Conservation (phyloP, 345 rosid genomes). For the Zanthoxylum bungeanum region DNA sequence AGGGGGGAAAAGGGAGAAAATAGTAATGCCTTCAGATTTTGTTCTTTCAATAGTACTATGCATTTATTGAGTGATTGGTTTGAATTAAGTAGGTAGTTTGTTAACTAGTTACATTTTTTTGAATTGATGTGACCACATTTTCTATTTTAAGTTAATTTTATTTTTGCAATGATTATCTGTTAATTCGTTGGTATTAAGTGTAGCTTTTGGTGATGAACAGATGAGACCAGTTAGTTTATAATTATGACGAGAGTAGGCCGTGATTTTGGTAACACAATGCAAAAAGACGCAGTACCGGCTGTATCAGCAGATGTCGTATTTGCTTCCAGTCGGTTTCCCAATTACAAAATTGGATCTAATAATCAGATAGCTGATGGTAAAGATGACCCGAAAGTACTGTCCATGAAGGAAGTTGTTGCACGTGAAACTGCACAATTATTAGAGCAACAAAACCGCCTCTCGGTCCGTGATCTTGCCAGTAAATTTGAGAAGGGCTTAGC, state of each 20-base stretch:
- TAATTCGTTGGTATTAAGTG: constrained; percentile 12
- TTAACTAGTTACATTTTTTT: too few species aligned
- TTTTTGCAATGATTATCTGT: constrained; percentile 5
- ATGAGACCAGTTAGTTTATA: constrained; percentile 13
- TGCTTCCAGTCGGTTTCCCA: constrained; percentile 82
- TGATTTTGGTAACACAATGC: constrained; percentile 62
- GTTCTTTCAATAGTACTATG: background rate
- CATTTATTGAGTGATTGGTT: background rate
- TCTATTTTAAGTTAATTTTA: constrained; percentile 13
- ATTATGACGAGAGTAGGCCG: constrained; percentile 74
- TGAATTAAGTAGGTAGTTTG: background rate
- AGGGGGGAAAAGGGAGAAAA: background rate
- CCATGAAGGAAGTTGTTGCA: constrained; percentile 93
- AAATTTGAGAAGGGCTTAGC: constrained; percentile 95
- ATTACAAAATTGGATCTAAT: constrained; percentile 71
- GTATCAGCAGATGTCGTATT: constrained; percentile 87
- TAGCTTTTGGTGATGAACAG: constrained; percentile 16
- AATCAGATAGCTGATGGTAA: constrained; percentile 72
- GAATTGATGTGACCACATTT: constrained; percentile 8
- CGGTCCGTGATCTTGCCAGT: constrained; percentile 92
- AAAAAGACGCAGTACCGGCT: constrained; percentile 56
- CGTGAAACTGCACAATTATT: constrained; percentile 82
- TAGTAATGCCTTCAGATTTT: background rate
- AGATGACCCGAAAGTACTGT: constrained; percentile 66
- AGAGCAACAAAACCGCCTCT: constrained; percentile 93